phyloP scores from a whole-genome alignment of 805 yeast species.

The Ogataea dorogensis region DNA sequence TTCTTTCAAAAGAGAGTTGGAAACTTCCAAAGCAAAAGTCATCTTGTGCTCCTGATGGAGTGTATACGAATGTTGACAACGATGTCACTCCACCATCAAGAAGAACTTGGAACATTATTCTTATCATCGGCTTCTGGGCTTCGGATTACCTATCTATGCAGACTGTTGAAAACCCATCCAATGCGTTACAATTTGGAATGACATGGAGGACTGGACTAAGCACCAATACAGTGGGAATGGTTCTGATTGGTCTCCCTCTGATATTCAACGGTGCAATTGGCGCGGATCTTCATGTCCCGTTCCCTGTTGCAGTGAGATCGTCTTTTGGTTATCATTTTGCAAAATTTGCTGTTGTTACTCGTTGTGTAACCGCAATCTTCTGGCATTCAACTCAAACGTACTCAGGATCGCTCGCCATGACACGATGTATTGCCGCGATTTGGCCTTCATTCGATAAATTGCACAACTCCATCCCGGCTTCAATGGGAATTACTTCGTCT shows the following conservation, averaged over 20 bases:
- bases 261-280: no score
- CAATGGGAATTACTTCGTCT: slow-evolving; percentile 27
- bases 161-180: slow-evolving; percentile 25
- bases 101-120: slow-evolving; percentile 27
- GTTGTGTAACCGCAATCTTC: slow-evolving; percentile 34
- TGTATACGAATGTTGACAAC: no score
- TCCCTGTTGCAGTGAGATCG: slow-evolving; percentile 35
- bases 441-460: slow-evolving; percentile 29
- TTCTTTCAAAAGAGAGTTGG: no score
- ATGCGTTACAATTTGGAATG: slow-evolving; percentile 16
- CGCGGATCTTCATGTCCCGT: no score
- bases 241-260: slow-evolving; percentile 21
- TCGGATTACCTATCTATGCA: slow-evolving; percentile 26
- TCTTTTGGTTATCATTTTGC: slow-evolving; percentile 35
- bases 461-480: slow-evolving; percentile 29
- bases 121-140: slow-evolving; percentile 28
- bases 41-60: no score
- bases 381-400: slow-evolving; percentile 30
- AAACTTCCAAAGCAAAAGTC: no score
- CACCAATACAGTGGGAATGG: no score
- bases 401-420: slow-evolving; percentile 30
- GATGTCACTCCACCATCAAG: slow-evolving; percentile 23
- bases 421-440: slow-evolving; percentile 27
- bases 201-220: slow-evolving; percentile 25
- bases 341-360: slow-evolving; percentile 30